phyloP scores from a whole-genome alignment of 176 grass and related monocot species.

The Alloteropsis semialata region DNA sequence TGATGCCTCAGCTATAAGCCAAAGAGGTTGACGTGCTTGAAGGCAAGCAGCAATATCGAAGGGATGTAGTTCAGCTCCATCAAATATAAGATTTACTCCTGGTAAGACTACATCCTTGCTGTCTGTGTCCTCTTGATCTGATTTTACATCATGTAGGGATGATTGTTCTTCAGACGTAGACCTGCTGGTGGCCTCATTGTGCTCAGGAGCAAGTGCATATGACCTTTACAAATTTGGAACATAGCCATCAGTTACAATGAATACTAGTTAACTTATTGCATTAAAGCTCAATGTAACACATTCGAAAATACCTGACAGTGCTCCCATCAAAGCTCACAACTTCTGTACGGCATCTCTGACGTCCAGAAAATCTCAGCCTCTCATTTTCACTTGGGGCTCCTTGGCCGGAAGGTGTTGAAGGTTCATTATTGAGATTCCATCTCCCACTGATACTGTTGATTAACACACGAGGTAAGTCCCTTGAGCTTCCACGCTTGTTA shows the following conservation, averaged over 20 bases:
- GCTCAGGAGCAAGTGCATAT: constrained; percentile 64
- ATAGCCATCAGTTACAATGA: neutral
- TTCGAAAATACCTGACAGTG: constrained; percentile 71
- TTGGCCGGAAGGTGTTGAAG: constrained; percentile 44
- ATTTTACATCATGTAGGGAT: constrained; percentile 39
- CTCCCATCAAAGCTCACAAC: constrained; percentile 87
- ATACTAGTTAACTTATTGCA: constrained; percentile 16
- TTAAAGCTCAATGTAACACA: neutral
- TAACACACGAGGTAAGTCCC: constrained; percentile 54
- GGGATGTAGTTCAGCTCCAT: constrained; percentile 64
- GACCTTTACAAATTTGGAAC: constrained; percentile 50
- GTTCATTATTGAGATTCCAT: constrained; percentile 63
- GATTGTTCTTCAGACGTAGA: constrained; percentile 50
- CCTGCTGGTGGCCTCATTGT: constrained; percentile 51
- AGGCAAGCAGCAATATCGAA: constrained; percentile 88
- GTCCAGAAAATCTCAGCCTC: constrained; percentile 63
- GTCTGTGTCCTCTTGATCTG: constrained; percentile 71
- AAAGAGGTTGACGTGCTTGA: constrained; percentile 85
- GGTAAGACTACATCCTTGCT: constrained; percentile 74
- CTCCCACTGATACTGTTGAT: constrained; percentile 77
- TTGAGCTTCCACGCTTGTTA: constrained; percentile 62
- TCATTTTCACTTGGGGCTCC: constrained; percentile 49
- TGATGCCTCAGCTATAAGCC: constrained; percentile 85
- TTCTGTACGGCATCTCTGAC: constrained; percentile 63
- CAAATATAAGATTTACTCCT: constrained; percentile 93